Evolutionary conservation across 1,284 basidiomycete genomes (phyloP), one percentile per base, ranked within the genome.

Genomic region (Cutaneotrichosporon sp.): DNA sequence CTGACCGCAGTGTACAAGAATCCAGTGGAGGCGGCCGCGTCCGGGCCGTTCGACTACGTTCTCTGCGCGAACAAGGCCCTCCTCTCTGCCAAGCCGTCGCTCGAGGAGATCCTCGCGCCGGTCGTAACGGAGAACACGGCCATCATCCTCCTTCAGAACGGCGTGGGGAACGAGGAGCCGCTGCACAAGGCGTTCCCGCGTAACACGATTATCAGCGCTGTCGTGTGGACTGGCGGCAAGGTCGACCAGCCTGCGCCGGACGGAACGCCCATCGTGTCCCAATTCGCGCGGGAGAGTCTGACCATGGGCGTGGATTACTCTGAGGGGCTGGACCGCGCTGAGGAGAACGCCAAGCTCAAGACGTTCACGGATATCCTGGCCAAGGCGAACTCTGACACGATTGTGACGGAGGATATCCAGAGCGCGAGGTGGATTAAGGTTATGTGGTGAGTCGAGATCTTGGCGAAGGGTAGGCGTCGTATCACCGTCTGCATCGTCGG

Each of bases 121-220:
- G 62, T 72, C 33, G 58, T 72, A 29, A 50, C 57, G 4, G 37
- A 59, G 5, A 19, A 54, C n/a, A 78, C 78, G 0, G 63, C 70
- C 25, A 71, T 79, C 34, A 74, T 79, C n/a, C 64, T 78, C 26
- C 66, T 79, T 0, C 78, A 79, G 63, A 79, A 79, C 58, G 78
- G 78, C 20, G 75, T 79, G 5, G 78, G 77, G 6, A 75, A 75
- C 47, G 78, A 79, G 63, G 75, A 68, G 24, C 76, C 78, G 16
- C 67, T 78, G 22, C 71, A 76, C 54, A 54, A 57, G 3, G 64
- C 64, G 17, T 75, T 79, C 61, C 76, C 77, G 1, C 35, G 58
- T 32, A 77, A 68, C 51, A 75, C 75, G 7, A 66, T 78, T 49
- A 73, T 79, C 34, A 78, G 76, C 52, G 76, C 77, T 16, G 77